Base-by-base conservation (phyloP, 352 stramenopile genomes). In the Pythium guiyangense region DNA sequence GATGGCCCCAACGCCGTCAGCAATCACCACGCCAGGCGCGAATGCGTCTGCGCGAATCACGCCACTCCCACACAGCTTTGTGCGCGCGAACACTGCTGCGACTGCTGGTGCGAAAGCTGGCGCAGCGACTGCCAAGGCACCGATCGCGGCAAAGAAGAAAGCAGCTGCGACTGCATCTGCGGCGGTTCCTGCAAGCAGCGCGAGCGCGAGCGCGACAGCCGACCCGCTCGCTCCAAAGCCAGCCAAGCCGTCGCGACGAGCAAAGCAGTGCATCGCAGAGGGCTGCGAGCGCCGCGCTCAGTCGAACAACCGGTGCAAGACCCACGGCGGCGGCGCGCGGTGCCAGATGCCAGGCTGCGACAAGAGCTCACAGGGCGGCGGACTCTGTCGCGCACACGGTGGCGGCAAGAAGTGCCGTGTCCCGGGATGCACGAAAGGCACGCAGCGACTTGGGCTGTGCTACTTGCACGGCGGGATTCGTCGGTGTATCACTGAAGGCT, bases 291-390 rank as follows among this genome's bases (percentile, higher is more conserved):
- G 77, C 1, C 69, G 80, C 10, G 84, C 77, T 8, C 84, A 93
- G 58, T 90, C 80, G 14, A 91, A 90, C 62, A 88, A 90, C 58
- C 74, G 77, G 6, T 93, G 84, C 66, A 93, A 93, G 66, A 89
- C 75, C 12, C 84, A 93, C 53, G 79, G 84, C 44, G 84, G 84
- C n/a, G 84, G 84, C 31, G 84, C 81, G 10, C 75, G 84, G 40
- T 93, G 84, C 67, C 78, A 87, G 57, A 70, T 86, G 27, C 47
- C 66, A 14, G 77, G 73, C 10, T 93, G 84, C 34, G 70, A 82
- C 56, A 93, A 91, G 60, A 90, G 79, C 45, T 93, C 84, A 0
- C 84, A 93, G 59, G 79, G 81, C 22, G 84, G 81, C 14, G 84
- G 84, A 1, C 68, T 89, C 4, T 86, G 76, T 40, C 71, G 76